Evolutionary conservation across 2,329 filamentous ascomycete genomes (phyloP).

Genomic region (Chaetothyriales sp.): DNA sequence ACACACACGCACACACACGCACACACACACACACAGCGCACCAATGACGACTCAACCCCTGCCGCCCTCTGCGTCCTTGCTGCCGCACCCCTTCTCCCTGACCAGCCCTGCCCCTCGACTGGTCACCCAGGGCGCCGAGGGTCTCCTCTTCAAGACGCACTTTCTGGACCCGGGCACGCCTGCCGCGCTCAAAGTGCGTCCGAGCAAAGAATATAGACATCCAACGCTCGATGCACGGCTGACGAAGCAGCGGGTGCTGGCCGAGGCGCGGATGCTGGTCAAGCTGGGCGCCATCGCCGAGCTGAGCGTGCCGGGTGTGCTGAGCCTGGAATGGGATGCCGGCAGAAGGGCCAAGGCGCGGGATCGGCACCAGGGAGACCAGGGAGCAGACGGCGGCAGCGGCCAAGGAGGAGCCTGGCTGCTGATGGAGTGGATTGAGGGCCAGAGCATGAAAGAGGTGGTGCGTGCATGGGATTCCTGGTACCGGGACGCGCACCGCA

Average conservation of each 20-base stretch:
- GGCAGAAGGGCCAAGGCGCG: constrained; percentile 30
- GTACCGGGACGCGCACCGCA: constrained; percentile 23
- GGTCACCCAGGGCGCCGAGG: constrained; percentile 89
- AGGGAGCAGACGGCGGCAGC: constrained; percentile 53
- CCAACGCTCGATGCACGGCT: constrained; percentile 75
- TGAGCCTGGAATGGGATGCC: constrained; percentile 48
- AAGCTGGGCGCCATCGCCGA: constrained; percentile 44
- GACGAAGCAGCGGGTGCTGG: constrained; percentile 72
- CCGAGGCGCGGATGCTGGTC: constrained; percentile 74
- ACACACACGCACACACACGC: too few relatives aligned
- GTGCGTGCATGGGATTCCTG: constrained; percentile 55
- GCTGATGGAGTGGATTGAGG: constrained; percentile 73
- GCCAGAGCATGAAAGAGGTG: constrained; percentile 53
- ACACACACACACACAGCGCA: too few relatives aligned
- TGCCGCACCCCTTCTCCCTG: neutral
- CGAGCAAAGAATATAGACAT: constrained; percentile 82
- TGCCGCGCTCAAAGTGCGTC: constrained; percentile 80
- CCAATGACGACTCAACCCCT: neutral
- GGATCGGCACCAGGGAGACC: constrained; percentile 31
- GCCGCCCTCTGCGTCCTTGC: neutral
- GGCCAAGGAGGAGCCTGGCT: constrained; percentile 54
- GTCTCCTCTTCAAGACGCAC: constrained; percentile 75
- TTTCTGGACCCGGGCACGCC: constrained; percentile 56
- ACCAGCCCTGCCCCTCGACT: constrained; percentile 29
- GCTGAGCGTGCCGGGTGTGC: constrained; percentile 71